These are phyloP conservation scores for Ministeria vibrans DNA, from an alignment of 78 protist genomes.

Conservation along the genomic window DNA sequence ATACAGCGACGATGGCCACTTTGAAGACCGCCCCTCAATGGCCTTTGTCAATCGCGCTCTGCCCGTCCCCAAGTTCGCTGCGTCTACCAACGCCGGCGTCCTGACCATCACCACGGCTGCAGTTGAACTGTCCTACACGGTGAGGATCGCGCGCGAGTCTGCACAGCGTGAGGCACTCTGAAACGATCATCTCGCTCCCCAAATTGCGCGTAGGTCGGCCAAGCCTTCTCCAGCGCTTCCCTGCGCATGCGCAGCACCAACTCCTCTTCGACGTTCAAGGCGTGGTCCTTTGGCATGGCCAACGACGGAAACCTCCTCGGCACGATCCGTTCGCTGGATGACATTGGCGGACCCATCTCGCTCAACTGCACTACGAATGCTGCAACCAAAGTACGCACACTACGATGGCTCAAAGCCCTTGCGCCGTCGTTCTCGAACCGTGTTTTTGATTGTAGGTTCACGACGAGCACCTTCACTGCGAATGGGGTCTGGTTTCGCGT, in stretches of 20 bases:
- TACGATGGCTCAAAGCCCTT: neutral
- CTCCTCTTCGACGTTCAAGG: neutral
- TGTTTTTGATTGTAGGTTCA: neutral
- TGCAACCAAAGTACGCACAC: neutral
- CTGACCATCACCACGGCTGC: slow-evolving; percentile 24
- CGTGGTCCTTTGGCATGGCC: slow-evolving; percentile 9
- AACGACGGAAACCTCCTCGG: slow-evolving; percentile 27
- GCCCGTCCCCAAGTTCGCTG: slow-evolving; percentile 8
- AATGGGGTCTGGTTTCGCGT: slow-evolving; percentile 37
- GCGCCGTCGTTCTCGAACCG: neutral
- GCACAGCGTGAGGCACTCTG: too few species aligned
- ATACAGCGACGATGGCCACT: slow-evolving; percentile 10
- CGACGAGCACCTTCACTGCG: slow-evolving; percentile 22
- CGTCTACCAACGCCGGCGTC: neutral
- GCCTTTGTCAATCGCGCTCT: slow-evolving; percentile 22
- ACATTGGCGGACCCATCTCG: neutral
- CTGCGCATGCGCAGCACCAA: neutral
- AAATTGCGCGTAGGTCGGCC: too few species aligned
- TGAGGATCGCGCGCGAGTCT: too few species aligned
- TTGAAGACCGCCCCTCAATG: slow-evolving; percentile 25
- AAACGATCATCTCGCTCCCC: too few species aligned
- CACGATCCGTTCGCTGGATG: slow-evolving; percentile 18
- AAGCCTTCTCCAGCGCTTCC: neutral
- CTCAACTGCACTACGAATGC: slow-evolving; percentile 28
- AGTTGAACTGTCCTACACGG: neutral